A percentile compares a stretch with the other conserved stretches of the same genome.
Evolutionary conservation across 2,329 filamentous ascomycete species (phyloP).

Genomic region (Aureobasidium sp.): DNA sequence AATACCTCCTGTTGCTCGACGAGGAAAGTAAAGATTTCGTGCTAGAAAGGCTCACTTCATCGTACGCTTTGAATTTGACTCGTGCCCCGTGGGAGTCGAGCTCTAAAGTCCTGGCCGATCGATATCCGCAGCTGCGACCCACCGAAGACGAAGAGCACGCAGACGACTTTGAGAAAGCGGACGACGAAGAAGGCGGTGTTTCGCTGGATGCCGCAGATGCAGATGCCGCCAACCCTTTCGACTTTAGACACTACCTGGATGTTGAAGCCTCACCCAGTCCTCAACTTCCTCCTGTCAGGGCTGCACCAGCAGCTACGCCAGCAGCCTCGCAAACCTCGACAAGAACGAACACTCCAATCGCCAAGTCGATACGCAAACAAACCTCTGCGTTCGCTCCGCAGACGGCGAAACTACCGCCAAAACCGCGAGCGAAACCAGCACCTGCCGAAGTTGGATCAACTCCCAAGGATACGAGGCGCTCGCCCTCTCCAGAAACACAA

Average conservation of each 20-base stretch:
- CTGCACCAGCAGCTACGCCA: conserved; percentile 19
- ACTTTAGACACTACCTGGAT: conserved; percentile 40
- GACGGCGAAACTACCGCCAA: not conserved
- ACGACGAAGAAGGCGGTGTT: conserved; percentile 24
- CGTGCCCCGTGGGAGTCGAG: conserved; percentile 59
- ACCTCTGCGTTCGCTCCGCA: conserved; percentile 3
- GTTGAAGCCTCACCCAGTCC: conserved; percentile 20
- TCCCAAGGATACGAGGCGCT: not conserved
- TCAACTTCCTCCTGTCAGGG: conserved; percentile 8
- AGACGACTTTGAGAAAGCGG: conserved; percentile 13
- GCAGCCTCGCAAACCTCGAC: conserved; percentile 12
- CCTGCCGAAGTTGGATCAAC: not conserved
- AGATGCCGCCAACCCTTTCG: conserved; percentile 39
- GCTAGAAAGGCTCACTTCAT: conserved; percentile 71
- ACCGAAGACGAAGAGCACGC: conserved; percentile 19
- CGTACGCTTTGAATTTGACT: conserved; percentile 79
- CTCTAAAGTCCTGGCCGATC: conserved; percentile 52
- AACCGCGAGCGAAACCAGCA: not conserved
- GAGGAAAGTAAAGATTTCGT: conserved; percentile 65
- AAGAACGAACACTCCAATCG: conserved; percentile 10
- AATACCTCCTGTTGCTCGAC: conserved; percentile 76
- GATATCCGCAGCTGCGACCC: conserved; percentile 49
- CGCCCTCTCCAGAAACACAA: conserved; percentile 7
- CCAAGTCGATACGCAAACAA: conserved; percentile 10
- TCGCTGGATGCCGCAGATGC: conserved; percentile 22